Conservation (phyloP, 2,329 filamentous ascomycete species). For the Stachybotrys echinatus region DNA sequence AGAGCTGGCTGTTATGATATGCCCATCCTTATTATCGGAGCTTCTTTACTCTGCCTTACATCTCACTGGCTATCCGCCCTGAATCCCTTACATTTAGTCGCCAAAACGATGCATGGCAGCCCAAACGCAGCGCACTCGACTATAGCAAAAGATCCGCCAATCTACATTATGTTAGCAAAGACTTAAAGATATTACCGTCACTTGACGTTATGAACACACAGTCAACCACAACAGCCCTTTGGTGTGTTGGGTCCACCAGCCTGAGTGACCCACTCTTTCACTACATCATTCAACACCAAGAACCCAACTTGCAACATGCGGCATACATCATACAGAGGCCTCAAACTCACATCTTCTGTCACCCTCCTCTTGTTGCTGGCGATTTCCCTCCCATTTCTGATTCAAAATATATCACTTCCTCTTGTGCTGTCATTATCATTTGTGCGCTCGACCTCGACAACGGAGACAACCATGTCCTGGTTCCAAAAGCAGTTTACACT, state of each 20-base stretch:
- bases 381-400: background rate
- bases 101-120: no score
- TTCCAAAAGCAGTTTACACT: conserved; percentile 81
- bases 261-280: background rate
- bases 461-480: conserved; percentile 58
- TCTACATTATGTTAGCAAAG: no score
- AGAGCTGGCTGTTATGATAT: no score
- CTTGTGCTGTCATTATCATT: background rate
- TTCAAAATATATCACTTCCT: background rate
- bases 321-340: background rate
- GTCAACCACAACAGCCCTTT: no score
- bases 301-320: background rate
- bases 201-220: background rate
- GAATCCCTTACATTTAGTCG: no score
- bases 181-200: no score
- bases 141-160: no score
- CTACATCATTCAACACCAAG: background rate
- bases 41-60: no score
- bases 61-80: no score
- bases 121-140: no score
- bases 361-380: background rate
- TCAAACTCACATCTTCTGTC: background rate
- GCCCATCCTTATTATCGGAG: no score
- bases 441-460: conserved; percentile 9
- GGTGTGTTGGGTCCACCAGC: no score